Conservation (phyloP, 1,284 basidiomycete genomes). For the Boletus sp. region DNA sequence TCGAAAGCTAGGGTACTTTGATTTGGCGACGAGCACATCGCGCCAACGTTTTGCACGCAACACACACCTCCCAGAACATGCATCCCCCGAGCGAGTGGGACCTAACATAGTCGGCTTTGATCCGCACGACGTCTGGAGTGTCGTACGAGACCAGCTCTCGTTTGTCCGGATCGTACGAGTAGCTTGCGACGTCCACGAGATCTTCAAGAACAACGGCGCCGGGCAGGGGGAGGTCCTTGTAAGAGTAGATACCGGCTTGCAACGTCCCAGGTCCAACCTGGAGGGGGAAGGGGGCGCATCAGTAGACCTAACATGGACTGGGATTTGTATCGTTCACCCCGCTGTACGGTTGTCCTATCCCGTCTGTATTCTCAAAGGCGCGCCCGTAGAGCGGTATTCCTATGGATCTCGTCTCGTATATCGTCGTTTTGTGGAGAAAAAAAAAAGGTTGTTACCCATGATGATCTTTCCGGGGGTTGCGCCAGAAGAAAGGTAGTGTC, state of each 20-base stretch:
- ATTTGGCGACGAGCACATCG: not conserved
- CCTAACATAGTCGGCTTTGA: conserved; percentile 76
- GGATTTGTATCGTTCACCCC: conserved; percentile 45
- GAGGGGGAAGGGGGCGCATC: not conserved
- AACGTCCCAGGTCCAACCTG: conserved; percentile 68
- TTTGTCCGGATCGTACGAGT: conserved; percentile 68
- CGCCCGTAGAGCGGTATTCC: conserved; percentile 84
- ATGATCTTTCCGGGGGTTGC: conserved; percentile 73
- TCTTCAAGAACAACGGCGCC: conserved; percentile 71
- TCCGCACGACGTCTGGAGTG: conserved; percentile 63
- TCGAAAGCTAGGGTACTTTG: conserved; percentile 45
- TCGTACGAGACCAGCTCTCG: conserved; percentile 78
- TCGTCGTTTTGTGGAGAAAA: not conserved
- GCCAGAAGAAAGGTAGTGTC: conserved; percentile 63
- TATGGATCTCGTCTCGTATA: conserved; percentile 20
- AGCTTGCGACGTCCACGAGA: conserved; percentile 68
- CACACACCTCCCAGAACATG: conserved; percentile 79
- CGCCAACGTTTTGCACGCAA: too few relatives aligned
- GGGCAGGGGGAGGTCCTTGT: conserved; percentile 68
- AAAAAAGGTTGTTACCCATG: conserved; percentile 50
- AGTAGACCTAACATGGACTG: not conserved
- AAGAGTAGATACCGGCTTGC: conserved; percentile 49
- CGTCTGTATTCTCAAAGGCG: conserved; percentile 75
- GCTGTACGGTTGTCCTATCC: conserved; percentile 70
- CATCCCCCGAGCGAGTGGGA: conserved; percentile 63